These are phyloP conservation scores for Argentina anserina DNA, from an alignment of 306 rosid species.

Conservation along the genomic window DNA sequence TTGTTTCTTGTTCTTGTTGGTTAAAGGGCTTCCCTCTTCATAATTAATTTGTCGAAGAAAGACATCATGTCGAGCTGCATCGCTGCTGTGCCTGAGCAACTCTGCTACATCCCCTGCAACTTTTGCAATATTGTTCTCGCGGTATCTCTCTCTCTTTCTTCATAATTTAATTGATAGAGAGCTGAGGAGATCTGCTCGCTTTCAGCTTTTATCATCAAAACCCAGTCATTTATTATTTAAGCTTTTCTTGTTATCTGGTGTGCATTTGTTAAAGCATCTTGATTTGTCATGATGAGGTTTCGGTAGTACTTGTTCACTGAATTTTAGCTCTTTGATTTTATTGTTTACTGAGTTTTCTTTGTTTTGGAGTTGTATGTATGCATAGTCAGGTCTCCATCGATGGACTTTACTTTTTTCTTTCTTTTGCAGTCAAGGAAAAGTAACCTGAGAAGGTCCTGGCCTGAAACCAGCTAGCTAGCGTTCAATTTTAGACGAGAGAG, in stretches of 20 bases:
- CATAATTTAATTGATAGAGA: background rate
- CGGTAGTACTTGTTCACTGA: slow-evolving; percentile 19
- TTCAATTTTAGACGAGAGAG: slow-evolving; percentile 17
- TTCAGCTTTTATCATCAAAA: slow-evolving; percentile 3
- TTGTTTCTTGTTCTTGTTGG: background rate
- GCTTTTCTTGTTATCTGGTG: slow-evolving; percentile 13
- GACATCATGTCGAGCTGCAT: slow-evolving; percentile 62
- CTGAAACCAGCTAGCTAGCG: slow-evolving; percentile 19
- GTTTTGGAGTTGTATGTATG: slow-evolving; percentile 20
- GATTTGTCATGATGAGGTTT: slow-evolving; percentile 26
- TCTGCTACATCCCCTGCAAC: slow-evolving; percentile 99
- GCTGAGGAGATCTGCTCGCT: background rate
- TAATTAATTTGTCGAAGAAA: slow-evolving; percentile 19
- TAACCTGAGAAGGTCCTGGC: slow-evolving; percentile 32
- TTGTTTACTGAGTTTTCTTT: slow-evolving; percentile 14
- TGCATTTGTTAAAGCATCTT: slow-evolving; percentile 18
- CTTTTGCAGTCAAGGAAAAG: slow-evolving; percentile 76
- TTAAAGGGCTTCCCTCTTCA: background rate
- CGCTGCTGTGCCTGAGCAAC: slow-evolving; percentile 82
- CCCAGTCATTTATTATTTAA: background rate
- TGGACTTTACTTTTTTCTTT: slow-evolving; percentile 43
- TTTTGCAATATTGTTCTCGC: slow-evolving; percentile 99
- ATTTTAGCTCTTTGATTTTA: background rate
- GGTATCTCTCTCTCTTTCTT: slow-evolving; percentile 37
- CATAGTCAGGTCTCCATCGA: slow-evolving; percentile 75